A percentile compares a stretch with the other conserved stretches of the same genome.
phyloP scores from a whole-genome alignment of 441 rosid species.

The Lepidium campestre region DNA sequence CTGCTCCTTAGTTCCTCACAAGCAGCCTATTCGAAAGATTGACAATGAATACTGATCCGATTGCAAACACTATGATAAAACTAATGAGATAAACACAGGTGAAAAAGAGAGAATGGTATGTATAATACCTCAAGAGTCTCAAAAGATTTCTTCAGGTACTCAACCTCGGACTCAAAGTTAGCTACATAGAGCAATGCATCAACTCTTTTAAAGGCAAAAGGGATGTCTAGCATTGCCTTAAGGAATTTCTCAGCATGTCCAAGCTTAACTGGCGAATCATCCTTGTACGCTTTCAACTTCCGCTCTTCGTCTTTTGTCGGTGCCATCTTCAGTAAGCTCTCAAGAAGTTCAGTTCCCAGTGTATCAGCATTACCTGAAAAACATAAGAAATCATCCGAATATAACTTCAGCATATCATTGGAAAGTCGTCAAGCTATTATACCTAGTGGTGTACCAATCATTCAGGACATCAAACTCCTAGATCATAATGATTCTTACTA shows the following conservation, averaged over 20 bases:
- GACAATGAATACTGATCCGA: background rate
- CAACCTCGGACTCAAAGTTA: constrained; percentile 67
- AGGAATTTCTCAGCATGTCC: constrained; percentile 80
- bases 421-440: background rate
- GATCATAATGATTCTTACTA: background rate
- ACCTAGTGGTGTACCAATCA: background rate
- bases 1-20: constrained; percentile 76
- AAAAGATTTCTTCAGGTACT: constrained; percentile 62
- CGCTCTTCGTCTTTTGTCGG: constrained; percentile 46
- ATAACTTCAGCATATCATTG: background rate
- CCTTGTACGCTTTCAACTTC: constrained; percentile 37
- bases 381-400: constrained; percentile 1
- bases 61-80: background rate
- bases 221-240: constrained; percentile 71
- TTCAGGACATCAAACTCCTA: background rate
- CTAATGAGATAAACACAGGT: background rate
- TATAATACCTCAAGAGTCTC: constrained; percentile 63
- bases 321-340: constrained; percentile 33
- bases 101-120: background rate
- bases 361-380: constrained; percentile 67
- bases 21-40: constrained; percentile 46
- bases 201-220: constrained; percentile 70
- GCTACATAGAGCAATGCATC: constrained; percentile 75
- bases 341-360: constrained; percentile 36
- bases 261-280: constrained; percentile 49